Conservation (phyloP, 2,329 filamentous ascomycete species). For the Cordyceps farinosa region DNA sequence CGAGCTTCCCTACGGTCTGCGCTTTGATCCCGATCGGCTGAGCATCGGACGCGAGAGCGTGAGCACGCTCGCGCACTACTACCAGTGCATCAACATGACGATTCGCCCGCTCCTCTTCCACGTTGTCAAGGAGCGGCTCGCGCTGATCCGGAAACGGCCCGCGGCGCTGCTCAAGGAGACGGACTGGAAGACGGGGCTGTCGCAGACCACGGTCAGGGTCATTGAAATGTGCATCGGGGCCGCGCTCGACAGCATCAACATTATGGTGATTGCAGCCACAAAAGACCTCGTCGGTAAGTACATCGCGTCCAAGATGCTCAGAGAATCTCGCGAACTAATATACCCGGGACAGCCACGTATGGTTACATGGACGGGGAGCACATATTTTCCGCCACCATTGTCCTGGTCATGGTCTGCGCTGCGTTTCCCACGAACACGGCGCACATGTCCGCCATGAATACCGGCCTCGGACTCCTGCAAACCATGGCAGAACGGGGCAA, state of each 20-base stretch:
- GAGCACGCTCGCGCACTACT: slow-evolving; percentile 52
- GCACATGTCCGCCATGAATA: slow-evolving; percentile 43
- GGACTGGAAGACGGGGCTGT: slow-evolving; percentile 46
- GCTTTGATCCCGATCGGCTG: slow-evolving; percentile 45
- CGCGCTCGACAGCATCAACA: slow-evolving; percentile 45
- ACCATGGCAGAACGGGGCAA: slow-evolving; percentile 53
- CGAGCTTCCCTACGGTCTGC: slow-evolving; percentile 44
- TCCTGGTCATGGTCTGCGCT: slow-evolving; percentile 53
- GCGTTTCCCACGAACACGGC: slow-evolving; percentile 45
- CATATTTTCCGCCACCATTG: slow-evolving; percentile 50
- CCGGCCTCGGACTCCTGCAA: slow-evolving; percentile 42
- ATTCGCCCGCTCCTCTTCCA: slow-evolving; percentile 51
- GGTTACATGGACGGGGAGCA: slow-evolving; percentile 57
- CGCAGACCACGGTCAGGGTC: slow-evolving; percentile 45
- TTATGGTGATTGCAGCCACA: slow-evolving; percentile 47
- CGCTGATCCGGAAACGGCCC: slow-evolving; percentile 22
- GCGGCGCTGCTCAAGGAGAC: slow-evolving; percentile 21
- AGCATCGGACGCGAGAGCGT: slow-evolving; percentile 48
- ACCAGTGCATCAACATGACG: slow-evolving; percentile 57
- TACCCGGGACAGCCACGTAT: slow-evolving; percentile 41
- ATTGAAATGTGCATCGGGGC: slow-evolving; percentile 52
- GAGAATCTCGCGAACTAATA: not conserved
- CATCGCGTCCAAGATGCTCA: not conserved
- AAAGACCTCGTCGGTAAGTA: slow-evolving; percentile 47
- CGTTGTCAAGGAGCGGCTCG: slow-evolving; percentile 47